Base-by-base conservation (phyloP, 2,329 filamentous ascomycete species). In the Aspergillus tubingensis region DNA sequence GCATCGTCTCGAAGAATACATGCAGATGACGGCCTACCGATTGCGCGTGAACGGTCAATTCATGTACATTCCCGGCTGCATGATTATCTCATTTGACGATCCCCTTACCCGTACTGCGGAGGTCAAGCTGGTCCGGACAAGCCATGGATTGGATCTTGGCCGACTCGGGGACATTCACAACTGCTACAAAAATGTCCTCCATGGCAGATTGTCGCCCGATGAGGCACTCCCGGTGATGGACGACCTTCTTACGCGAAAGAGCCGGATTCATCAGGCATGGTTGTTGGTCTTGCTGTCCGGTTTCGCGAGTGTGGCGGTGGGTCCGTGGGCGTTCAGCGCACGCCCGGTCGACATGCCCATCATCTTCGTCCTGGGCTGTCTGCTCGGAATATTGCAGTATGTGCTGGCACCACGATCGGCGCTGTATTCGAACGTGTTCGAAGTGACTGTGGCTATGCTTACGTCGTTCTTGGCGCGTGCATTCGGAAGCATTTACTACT, bases 31-130 rank as follows among this genome's bases (percentile, higher is more conserved):
- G 5, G 89, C 92, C 1, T 84, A 90, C 13, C 90, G 94, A 2
- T 83, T 96, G 25, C 90, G 92, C 74, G 93, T 96, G 23, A 89
- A 96, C 65, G 89, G 88, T 6, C 91, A 96, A 70, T 96, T 95
- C 67, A 79, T 96, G 21, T 96, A 96, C 73, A 86, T 96, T 32
- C 67, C 67, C 1, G 61, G 65, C 7, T 69, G 67, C 41, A 69
- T 69, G 67, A 68, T 69, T 54, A 69, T 96, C 72, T 93, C 91
- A 2, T 96, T 96, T 70, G 92, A 86, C 50, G 77, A 81, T 61
- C 68, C 70, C 3, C 65, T 71, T 2, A 79, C 77, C 5, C 76
- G 79, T 53, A 79, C 77, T 3, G 76, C 77, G 0, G 77, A 80
- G 61, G 73, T 80, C 56, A 77, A 78, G 54, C 66, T 80, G 27